Conservation (phyloP, 2,329 filamentous ascomycete species). For the Raffaelea deltoideospora region DNA sequence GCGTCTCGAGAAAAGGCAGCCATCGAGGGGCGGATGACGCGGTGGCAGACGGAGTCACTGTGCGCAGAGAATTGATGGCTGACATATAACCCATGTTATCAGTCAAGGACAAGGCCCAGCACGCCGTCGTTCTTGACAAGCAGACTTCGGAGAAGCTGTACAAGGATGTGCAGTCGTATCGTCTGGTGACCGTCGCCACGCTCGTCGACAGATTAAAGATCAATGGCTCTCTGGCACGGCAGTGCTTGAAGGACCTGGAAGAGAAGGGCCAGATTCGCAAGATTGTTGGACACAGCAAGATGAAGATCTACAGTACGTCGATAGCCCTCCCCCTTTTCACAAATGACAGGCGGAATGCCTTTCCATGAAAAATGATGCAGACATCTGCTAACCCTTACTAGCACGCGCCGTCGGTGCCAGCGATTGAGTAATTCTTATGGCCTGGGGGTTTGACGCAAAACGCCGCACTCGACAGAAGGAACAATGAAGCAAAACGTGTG, state of each 20-base stretch:
- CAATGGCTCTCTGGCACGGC: slow-evolving; percentile 91
- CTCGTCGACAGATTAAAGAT: slow-evolving; percentile 99
- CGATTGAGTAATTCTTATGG: no score
- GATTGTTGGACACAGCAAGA: slow-evolving; percentile 88
- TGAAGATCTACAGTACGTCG: slow-evolving; percentile 85
- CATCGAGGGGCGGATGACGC: no score
- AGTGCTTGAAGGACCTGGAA: slow-evolving; percentile 83
- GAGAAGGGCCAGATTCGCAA: slow-evolving; percentile 98
- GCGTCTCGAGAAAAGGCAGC: not conserved
- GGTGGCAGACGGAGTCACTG: not conserved
- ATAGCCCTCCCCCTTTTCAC: no score
- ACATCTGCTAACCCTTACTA: no score
- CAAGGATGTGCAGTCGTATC: slow-evolving; percentile 99
- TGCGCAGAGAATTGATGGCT: not conserved
- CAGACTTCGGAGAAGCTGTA: slow-evolving; percentile 92
- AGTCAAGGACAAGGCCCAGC: slow-evolving; percentile 99
- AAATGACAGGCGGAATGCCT: no score
- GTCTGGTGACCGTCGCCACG: slow-evolving; percentile 94
- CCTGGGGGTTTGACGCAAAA: no score
- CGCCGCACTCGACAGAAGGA: no score
- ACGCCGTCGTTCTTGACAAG: slow-evolving; percentile 99
- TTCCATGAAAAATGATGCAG: no score
- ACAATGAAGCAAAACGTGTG: no score
- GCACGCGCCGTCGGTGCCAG: no score
- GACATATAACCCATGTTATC: slow-evolving; percentile 1